Percentiles rank a stretch among this genome's conserved stretches.
These are phyloP conservation scores for Lyophyllum shimeji DNA, from an alignment of 768 basidiomycete genomes.

Conservation along the genomic window DNA sequence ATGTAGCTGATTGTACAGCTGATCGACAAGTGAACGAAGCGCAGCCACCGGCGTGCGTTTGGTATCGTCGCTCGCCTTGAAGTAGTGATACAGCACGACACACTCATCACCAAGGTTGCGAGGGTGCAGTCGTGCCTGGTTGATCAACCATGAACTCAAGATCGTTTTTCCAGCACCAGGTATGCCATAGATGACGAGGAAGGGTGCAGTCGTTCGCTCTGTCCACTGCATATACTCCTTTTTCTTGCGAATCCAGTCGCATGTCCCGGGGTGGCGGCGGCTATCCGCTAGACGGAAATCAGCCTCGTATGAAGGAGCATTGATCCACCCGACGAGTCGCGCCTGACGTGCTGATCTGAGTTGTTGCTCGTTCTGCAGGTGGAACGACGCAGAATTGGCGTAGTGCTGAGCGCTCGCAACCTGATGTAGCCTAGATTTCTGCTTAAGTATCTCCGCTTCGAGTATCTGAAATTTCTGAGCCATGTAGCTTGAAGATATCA, in stretches of 20 bases:
- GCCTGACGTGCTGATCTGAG: background rate
- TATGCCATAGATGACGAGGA: conserved; percentile 8
- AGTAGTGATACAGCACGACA: conserved; percentile 9
- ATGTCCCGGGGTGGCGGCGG: conserved; percentile 2
- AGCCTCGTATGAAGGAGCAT: conserved; percentile 1
- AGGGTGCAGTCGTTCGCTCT: background rate
- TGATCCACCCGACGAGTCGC: conserved; percentile 5
- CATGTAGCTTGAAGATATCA: background rate
- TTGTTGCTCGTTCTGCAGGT: background rate
- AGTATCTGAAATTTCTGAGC: conserved; percentile 2
- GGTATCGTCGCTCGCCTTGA: conserved; percentile 4
- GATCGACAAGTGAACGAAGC: background rate
- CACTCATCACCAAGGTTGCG: background rate
- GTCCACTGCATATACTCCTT: background rate
- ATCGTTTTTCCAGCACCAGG: conserved; percentile 10
- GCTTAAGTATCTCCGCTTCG: background rate
- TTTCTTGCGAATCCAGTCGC: conserved; percentile 9
- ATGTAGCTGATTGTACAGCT: background rate
- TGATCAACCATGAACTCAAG: conserved; percentile 12
- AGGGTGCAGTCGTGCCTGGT: background rate
- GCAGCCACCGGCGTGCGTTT: background rate
- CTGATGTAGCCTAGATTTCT: background rate
- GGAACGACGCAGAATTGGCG: background rate
- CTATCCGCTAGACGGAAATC: conserved; percentile 3
- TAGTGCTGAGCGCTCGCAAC: conserved; percentile 1